Conservation (phyloP, 768 basidiomycete genomes). For the Tricholoma bakamatsutake region DNA sequence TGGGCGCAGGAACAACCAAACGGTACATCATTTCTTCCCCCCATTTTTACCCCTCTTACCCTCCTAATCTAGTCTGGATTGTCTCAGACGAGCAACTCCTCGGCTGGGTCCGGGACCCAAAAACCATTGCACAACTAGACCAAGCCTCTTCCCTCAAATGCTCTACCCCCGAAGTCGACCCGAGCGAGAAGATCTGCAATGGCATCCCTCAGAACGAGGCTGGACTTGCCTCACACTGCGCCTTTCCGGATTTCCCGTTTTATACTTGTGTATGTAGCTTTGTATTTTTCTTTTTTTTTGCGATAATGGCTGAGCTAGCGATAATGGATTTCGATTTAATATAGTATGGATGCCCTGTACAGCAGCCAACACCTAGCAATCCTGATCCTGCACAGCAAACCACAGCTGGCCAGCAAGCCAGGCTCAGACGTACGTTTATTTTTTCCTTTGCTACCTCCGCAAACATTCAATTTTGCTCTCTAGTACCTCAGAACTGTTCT, state of each 20-base stretch:
- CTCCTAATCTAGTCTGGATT: slow-evolving; percentile 53
- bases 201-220: slow-evolving; percentile 65
- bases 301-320: neutral
- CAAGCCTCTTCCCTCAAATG: slow-evolving; percentile 53
- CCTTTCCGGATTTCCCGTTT: slow-evolving; percentile 74
- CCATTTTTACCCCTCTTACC: neutral
- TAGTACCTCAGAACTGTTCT: slow-evolving; percentile 67
- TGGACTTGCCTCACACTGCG: slow-evolving; percentile 55
- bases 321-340: neutral
- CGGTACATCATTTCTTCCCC: slow-evolving; percentile 26
- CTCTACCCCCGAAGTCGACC: slow-evolving; percentile 51
- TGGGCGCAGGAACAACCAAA: slow-evolving; percentile 72
- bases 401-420: slow-evolving; percentile 36
- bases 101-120: slow-evolving; percentile 69
- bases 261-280: slow-evolving; percentile 58
- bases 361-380: slow-evolving; percentile 46
- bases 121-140: slow-evolving; percentile 54
- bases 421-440: slow-evolving; percentile 48
- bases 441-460: neutral
- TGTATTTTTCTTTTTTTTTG: neutral
- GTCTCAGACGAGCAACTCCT: slow-evolving; percentile 68
- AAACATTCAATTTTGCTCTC: neutral
- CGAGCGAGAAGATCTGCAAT: slow-evolving; percentile 60
- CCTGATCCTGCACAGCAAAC: slow-evolving; percentile 63
- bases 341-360: slow-evolving; percentile 70